These are phyloP conservation scores for Leptographium procerum DNA, from an alignment of 2,329 filamentous ascomycete genomes.

Conservation along the genomic window DNA sequence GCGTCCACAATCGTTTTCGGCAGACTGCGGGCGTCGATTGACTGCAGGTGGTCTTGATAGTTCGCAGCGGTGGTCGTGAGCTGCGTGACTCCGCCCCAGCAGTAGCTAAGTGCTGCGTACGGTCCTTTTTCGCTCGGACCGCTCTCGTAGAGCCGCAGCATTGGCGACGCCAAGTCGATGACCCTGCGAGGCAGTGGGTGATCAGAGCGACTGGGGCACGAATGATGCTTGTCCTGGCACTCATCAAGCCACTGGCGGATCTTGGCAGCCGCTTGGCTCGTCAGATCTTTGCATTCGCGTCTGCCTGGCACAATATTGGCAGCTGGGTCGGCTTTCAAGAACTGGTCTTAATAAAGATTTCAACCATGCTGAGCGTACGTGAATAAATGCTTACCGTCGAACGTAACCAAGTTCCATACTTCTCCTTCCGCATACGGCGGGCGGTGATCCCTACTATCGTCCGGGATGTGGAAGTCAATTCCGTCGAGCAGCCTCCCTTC, in stretches of 20 bases:
- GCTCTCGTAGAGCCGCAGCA: background rate
- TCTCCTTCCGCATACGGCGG: background rate
- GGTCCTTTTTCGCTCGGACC: background rate
- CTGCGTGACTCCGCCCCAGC: slow-evolving; percentile 2
- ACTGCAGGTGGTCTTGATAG: background rate
- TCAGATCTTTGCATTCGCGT: background rate
- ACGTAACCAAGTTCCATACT: background rate
- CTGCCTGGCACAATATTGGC: background rate
- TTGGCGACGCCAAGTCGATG: background rate
- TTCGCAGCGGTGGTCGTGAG: background rate
- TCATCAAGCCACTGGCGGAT: slow-evolving; percentile 15
- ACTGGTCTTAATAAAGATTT: background rate
- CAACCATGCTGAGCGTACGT: background rate
- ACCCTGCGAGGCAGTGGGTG: background rate
- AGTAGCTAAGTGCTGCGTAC: slow-evolving; percentile 7
- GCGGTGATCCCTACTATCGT: background rate
- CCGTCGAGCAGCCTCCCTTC: background rate
- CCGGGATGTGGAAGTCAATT: background rate
- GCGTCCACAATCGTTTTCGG: slow-evolving; percentile 6
- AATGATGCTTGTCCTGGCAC: slow-evolving; percentile 1
- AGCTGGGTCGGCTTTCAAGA: background rate
- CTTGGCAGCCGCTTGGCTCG: background rate
- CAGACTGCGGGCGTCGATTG: background rate
- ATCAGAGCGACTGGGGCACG: background rate
- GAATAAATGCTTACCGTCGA: background rate